phyloP scores from a whole-genome alignment of 2,329 filamentous ascomycete genomes.

The Fusarium circinatum region DNA sequence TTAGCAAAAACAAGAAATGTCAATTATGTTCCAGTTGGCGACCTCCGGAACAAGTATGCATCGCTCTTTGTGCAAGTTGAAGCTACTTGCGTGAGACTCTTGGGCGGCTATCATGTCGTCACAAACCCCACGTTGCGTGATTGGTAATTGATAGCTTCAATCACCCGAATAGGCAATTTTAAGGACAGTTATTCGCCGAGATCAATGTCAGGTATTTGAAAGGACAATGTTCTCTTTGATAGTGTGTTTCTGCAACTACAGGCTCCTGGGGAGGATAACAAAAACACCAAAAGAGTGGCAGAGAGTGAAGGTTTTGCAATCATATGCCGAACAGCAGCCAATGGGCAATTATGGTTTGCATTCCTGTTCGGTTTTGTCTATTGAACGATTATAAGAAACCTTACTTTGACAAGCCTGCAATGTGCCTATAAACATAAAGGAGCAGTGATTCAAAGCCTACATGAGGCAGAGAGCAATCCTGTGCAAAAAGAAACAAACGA shows the following conservation, averaged over 20 bases:
- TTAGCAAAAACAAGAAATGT: not conserved
- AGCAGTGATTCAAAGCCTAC: not conserved
- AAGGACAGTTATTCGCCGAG: not conserved
- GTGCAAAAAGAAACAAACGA: not conserved
- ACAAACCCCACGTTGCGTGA: conserved; percentile 33
- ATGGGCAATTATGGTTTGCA: not conserved
- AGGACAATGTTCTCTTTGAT: not conserved
- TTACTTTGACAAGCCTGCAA: not conserved
- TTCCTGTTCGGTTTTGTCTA: not conserved
- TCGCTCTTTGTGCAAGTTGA: conserved; percentile 16
- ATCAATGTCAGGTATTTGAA: not conserved
- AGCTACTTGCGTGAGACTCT: not conserved
- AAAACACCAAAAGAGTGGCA: not conserved
- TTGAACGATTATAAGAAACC: not conserved
- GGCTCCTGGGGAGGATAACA: not conserved
- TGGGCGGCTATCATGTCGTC: conserved; percentile 26
- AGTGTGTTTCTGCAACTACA: not conserved
- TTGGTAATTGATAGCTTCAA: conserved; percentile 29
- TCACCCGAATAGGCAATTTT: conserved; percentile 7
- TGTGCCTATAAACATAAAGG: not conserved
- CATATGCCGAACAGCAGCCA: not conserved
- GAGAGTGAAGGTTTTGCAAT: not conserved
- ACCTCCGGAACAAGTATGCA: conserved; percentile 3
- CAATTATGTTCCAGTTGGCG: not conserved
- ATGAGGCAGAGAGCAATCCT: not conserved